Conservation (phyloP, 306 rosid genomes). For the Benincasa hispida region DNA sequence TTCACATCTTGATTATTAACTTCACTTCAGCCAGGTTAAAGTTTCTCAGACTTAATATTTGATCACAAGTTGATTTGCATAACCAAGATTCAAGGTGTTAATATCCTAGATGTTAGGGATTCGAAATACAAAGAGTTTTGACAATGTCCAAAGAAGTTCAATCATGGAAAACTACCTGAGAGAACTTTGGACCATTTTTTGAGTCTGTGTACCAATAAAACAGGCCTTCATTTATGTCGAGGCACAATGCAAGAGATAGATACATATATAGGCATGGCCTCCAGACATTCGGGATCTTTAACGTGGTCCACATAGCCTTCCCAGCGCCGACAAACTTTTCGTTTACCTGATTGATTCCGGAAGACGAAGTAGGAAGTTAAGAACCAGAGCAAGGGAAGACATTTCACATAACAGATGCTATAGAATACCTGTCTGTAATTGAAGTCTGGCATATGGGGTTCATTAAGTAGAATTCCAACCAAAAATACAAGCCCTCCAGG, state of each 20-base stretch:
- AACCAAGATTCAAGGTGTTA: not conserved
- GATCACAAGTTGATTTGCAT: not conserved
- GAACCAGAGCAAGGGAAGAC: conserved; percentile 3
- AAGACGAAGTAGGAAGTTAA: conserved; percentile 4
- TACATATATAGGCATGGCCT: conserved; percentile 85
- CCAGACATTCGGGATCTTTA: conserved; percentile 69
- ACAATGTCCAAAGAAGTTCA: not conserved
- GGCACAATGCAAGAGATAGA: conserved; percentile 63
- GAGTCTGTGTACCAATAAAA: conserved; percentile 94
- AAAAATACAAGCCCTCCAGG: conserved; percentile 62
- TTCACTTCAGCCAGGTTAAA: not conserved
- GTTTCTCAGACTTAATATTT: not conserved
- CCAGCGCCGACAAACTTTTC: conserved; percentile 61
- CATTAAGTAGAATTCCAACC: conserved; percentile 59
- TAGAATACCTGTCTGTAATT: conserved; percentile 54
- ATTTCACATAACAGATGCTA: not conserved
- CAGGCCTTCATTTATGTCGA: conserved; percentile 76
- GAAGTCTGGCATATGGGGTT: conserved; percentile 44
- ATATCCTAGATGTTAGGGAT: not conserved
- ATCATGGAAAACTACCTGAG: conserved; percentile 44
- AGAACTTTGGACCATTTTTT: conserved; percentile 65
- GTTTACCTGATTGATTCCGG: conserved; percentile 47
- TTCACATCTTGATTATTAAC: not conserved
- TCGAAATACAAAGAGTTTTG: not conserved
- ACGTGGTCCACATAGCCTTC: conserved; percentile 73